Conservation (phyloP, 108 stramenopile genomes). For the Pseudonitzschia multistriata region DNA sequence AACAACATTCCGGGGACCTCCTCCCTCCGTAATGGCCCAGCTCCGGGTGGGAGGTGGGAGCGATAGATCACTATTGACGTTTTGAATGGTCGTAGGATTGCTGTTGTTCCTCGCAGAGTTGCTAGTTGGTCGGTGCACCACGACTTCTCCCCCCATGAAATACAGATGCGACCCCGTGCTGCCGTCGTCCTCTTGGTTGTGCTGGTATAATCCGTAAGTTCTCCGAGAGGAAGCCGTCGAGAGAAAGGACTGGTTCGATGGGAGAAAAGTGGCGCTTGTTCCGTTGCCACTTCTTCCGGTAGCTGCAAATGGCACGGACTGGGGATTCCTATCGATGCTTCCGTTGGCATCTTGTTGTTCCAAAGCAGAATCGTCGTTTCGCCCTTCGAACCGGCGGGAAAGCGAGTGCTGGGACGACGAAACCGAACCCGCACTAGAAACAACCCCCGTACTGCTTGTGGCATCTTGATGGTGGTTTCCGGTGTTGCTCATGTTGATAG, state of each 20-base stretch:
- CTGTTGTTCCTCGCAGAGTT: not conserved
- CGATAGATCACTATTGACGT: not conserved
- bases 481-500: not conserved
- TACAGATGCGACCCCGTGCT: slow-evolving; percentile 35
- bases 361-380: too few species aligned
- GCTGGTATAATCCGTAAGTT: slow-evolving; percentile 15
- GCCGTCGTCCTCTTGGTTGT: slow-evolving; percentile 30
- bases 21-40: not conserved
- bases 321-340: not conserved
- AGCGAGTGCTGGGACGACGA: too few species aligned
- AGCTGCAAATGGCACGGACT: not conserved
- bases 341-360: too few species aligned
- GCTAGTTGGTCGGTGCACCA: slow-evolving; percentile 25
- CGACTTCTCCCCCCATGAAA: slow-evolving; percentile 55
- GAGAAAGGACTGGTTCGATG: not conserved
- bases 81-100: not conserved
- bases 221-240: slow-evolving; percentile 20
- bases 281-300: not conserved
- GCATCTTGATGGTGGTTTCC: not conserved
- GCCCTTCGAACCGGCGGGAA: too few species aligned
- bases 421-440: too few species aligned
- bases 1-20: not conserved
- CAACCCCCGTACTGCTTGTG: too few species aligned
- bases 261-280: not conserved
- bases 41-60: not conserved